Conservation (phyloP, 805 yeast genomes). For the Alloascoidea africana region DNA sequence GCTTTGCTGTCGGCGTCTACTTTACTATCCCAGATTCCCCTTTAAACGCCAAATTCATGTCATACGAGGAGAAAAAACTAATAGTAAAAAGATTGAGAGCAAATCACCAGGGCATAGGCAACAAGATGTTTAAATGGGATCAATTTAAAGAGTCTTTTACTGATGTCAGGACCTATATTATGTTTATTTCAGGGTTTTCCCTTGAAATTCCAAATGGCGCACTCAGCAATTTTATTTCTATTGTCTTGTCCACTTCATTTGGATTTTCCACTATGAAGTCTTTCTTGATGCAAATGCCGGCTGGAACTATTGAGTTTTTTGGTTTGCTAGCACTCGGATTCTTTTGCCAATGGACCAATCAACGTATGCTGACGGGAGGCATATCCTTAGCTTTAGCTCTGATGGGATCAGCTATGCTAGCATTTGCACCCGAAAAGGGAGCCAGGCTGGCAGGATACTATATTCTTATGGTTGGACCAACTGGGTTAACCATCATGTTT, state of each 20-base stretch:
- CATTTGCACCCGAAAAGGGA: constrained; percentile 21
- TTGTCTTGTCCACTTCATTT: constrained; percentile 21
- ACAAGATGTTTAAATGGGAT: constrained; percentile 20
- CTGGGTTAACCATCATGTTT: constrained; percentile 11
- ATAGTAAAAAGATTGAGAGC: background rate
- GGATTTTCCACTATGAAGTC: constrained; percentile 18
- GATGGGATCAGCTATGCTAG: constrained; percentile 26
- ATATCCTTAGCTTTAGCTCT: constrained; percentile 32
- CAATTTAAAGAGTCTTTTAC: constrained; percentile 24
- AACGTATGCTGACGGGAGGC: constrained; percentile 22
- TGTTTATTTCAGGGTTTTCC: constrained; percentile 18
- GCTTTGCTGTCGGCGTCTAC: constrained; percentile 29
- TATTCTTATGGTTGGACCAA: constrained; percentile 16
- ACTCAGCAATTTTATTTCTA: constrained; percentile 27
- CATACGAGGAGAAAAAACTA: constrained; percentile 12
- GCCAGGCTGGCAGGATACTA: constrained; percentile 25
- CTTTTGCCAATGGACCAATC: constrained; percentile 6
- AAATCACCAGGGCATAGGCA: constrained; percentile 28
- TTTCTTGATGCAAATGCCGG: constrained; percentile 31
- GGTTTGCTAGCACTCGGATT: constrained; percentile 8
- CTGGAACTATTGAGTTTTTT: constrained; percentile 16
- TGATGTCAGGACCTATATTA: constrained; percentile 27
- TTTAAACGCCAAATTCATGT: constrained; percentile 27
- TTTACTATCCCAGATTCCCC: constrained; percentile 48
- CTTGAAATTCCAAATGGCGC: constrained; percentile 21